Evolutionary conservation across 805 yeast species (phyloP).

Genomic region (Pichia cephalocereana): DNA sequence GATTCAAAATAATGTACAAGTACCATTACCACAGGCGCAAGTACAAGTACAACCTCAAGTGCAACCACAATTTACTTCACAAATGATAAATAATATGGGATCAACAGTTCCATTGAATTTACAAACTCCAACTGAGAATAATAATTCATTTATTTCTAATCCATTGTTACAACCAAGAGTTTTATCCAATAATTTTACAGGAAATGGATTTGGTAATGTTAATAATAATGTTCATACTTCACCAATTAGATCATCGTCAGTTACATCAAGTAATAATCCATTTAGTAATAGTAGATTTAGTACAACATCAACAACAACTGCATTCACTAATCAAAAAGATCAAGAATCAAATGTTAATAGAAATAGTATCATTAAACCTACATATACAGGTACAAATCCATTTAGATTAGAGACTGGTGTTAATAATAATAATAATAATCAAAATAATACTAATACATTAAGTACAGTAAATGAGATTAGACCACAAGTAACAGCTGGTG

Average conservation of each 20-base stretch:
- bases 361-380: slow-evolving; percentile 2
- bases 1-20: not conserved
- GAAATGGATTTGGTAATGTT: slow-evolving; percentile 48
- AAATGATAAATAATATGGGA: not conserved
- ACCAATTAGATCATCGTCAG: slow-evolving; percentile 3
- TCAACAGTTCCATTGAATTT: slow-evolving; percentile 4
- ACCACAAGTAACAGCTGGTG: slow-evolving; percentile 63
- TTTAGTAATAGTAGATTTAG: slow-evolving; percentile 19
- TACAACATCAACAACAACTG: slow-evolving; percentile 15
- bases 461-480: slow-evolving; percentile 20
- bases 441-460: slow-evolving; percentile 6
- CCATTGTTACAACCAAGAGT: slow-evolving; percentile 4
- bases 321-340: slow-evolving; percentile 11
- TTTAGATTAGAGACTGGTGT: slow-evolving; percentile 29
- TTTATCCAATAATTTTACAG: slow-evolving; percentile 29
- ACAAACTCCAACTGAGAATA: slow-evolving; percentile 8
- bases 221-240: slow-evolving; percentile 13
- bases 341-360: not conserved
- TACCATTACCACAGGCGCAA: not conserved
- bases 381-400: slow-evolving; percentile 50
- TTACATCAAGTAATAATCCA: slow-evolving; percentile 19
- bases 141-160: slow-evolving; percentile 8
- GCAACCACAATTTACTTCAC: not conserved
- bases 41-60: not conserved
- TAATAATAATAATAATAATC: slow-evolving; percentile 13